Evolutionary conservation across 2,329 filamentous ascomycete species (phyloP).

Genomic region (Aspergillaceae sp.): DNA sequence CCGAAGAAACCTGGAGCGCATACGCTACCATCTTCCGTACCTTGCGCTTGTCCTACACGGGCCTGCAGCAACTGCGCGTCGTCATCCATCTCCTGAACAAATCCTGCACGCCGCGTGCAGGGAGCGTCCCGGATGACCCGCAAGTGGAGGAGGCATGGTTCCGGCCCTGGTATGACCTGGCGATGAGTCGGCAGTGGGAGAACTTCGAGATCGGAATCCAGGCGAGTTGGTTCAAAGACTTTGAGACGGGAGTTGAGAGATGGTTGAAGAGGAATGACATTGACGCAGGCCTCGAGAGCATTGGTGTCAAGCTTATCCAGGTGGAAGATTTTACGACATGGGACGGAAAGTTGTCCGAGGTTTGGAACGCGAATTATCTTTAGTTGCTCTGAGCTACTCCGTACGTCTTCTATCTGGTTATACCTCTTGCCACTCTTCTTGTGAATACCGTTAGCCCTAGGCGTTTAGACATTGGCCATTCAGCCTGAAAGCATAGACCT

Average conservation of each 20-base stretch:
- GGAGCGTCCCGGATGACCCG: slow-evolving; percentile 1
- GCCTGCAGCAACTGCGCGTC: background rate
- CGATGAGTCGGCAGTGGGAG: slow-evolving; percentile 1
- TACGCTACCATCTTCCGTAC: slow-evolving; percentile 2
- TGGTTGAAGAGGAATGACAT: background rate
- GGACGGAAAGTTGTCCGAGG: slow-evolving; percentile 2
- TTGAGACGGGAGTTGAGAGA: background rate
- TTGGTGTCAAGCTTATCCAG: background rate
- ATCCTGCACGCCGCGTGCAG: slow-evolving; percentile 1
- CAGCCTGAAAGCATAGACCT: no score
- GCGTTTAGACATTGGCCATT: no score
- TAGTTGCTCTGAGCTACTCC: background rate
- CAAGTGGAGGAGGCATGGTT: slow-evolving; percentile 1
- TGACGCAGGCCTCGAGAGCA: background rate
- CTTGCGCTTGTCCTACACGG: background rate
- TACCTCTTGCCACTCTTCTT: no score
- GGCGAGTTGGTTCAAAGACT: slow-evolving; percentile 2
- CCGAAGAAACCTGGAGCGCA: background rate
- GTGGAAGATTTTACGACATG: slow-evolving; percentile 3
- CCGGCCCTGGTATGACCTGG: slow-evolving; percentile 2
- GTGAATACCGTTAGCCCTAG: no score
- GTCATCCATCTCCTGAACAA: slow-evolving; percentile 2
- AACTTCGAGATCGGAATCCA: slow-evolving; percentile 2
- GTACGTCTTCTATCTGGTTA: no score
- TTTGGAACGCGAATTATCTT: slow-evolving; percentile 2